Percentiles rank a stretch among this genome's conserved stretches.
Evolutionary conservation across 1,139 yeast genomes (phyloP).

Genomic region (Taiozyma sp.): DNA sequence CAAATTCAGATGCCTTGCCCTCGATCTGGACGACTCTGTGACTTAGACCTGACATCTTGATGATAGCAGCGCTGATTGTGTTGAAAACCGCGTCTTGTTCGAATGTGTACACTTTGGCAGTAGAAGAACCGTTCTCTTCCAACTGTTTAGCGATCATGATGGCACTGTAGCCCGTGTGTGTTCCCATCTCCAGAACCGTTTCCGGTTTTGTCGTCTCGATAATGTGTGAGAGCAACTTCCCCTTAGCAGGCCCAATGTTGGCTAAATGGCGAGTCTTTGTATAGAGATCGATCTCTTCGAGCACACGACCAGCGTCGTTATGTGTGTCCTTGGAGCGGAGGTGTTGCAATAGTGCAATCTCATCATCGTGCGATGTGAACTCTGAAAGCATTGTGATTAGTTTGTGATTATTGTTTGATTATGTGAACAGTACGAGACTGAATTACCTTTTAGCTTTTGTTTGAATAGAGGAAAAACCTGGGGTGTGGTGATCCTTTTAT

Average conservation of each 20-base stretch:
- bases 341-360: not conserved
- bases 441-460: no score
- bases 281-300: not conserved
- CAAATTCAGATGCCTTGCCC: slow-evolving; percentile 33
- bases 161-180: slow-evolving; percentile 42
- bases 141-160: slow-evolving; percentile 28
- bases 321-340: not conserved
- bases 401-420: no score
- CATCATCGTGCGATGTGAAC: not conserved
- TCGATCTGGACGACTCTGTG: slow-evolving; percentile 24
- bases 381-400: not conserved
- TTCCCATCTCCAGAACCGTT: slow-evolving; percentile 39
- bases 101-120: slow-evolving; percentile 32
- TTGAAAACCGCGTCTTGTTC: slow-evolving; percentile 24
- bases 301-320: not conserved
- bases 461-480: not conserved
- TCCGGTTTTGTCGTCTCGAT: slow-evolving; percentile 33
- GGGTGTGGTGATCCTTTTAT: not conserved
- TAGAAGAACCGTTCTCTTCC: slow-evolving; percentile 10
- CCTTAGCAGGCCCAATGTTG: slow-evolving; percentile 35
- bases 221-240: slow-evolving; percentile 23
- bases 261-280: slow-evolving; percentile 21
- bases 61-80: slow-evolving; percentile 23
- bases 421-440: no score
- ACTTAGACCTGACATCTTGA: slow-evolving; percentile 28